Conservation (phyloP, 768 basidiomycete species). For the Mycena capillaripes region DNA sequence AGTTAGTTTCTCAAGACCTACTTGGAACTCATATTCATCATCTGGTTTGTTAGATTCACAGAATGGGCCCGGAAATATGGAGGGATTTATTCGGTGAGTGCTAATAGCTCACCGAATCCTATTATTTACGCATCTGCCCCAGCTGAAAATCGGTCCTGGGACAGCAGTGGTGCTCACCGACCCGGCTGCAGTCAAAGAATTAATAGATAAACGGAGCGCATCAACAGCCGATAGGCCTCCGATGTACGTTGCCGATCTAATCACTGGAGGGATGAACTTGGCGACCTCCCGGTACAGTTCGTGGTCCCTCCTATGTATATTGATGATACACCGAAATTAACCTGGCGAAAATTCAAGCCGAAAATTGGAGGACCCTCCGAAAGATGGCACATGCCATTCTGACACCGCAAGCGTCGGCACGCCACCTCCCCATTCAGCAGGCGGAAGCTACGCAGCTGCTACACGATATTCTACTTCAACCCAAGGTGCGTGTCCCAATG, state of each 20-base stretch:
- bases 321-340: background rate
- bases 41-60: constrained; percentile 37
- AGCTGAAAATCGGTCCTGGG: constrained; percentile 38
- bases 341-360: background rate
- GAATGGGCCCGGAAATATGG: constrained; percentile 47
- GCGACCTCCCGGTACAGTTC: constrained; percentile 30
- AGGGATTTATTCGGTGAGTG: constrained; percentile 41
- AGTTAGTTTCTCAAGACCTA: constrained; percentile 20
- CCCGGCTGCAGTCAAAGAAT: constrained; percentile 39
- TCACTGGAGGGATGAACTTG: constrained; percentile 39
- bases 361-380: constrained; percentile 30
- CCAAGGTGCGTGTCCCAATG: constrained; percentile 11
- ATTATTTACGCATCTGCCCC: background rate
- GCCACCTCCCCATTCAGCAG: constrained; percentile 38
- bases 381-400: constrained; percentile 35
- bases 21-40: background rate
- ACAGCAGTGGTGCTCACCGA: constrained; percentile 43
- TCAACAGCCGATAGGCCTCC: constrained; percentile 43
- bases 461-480: constrained; percentile 7
- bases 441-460: constrained; percentile 37
- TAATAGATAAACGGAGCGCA: constrained; percentile 44
- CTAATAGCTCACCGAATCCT: background rate
- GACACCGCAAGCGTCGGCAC: constrained; percentile 37
- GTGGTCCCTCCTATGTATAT: background rate
- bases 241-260: constrained; percentile 34